Base-by-base conservation (phyloP, 306 rosid genomes). In the Fragaria vesca region DNA sequence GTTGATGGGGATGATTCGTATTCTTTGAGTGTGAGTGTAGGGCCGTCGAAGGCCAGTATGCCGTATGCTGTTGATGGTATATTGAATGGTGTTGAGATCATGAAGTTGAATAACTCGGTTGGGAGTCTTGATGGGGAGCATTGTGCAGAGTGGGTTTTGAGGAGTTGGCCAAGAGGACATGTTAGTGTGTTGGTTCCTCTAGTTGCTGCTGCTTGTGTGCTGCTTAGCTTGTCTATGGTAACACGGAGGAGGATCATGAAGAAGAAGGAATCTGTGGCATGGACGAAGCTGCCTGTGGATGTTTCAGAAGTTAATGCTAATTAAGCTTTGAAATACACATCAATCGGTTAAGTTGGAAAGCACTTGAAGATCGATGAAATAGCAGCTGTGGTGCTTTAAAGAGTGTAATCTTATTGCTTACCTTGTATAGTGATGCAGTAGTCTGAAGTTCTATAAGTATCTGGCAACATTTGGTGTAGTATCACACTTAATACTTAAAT, bases 1-100 rank as follows among this genome's bases (percentile, higher is more conserved):
- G 97, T 92, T 16, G 97, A 85, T 86, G 91, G 85, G 20, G 85
- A 72, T 21, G 71, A 60, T 30, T 40, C 54, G 0, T 89, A 81
- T 78, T 73, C 70, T 21, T 52, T 93, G 81, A 87, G 69, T 38
- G 86, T 92, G 20, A 67, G 81, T 36, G 66, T 93, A 12, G 99
- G 97, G 54, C 97, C 90, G 38, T 91, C 97, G 0, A 84, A 73
- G 36, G 67, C 2, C 32, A 93, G 97, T 66, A 13, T 87, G 43
- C 66, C 93, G 0, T 72, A 88, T 62, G 88, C 81, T 34, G 42
- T 85, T 21, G 87, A 75, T 79, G 91, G 88, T 10, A 77, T 83
- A 5, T 77, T 88, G 54, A 88, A 88, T 76, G 91, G 86, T 40
- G 66, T 88, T 73, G 91, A 88, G 82, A 79, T 88, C 61, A 85